Conservation (phyloP, 140 eudicot genomes). For the Cichorium intybus region DNA sequence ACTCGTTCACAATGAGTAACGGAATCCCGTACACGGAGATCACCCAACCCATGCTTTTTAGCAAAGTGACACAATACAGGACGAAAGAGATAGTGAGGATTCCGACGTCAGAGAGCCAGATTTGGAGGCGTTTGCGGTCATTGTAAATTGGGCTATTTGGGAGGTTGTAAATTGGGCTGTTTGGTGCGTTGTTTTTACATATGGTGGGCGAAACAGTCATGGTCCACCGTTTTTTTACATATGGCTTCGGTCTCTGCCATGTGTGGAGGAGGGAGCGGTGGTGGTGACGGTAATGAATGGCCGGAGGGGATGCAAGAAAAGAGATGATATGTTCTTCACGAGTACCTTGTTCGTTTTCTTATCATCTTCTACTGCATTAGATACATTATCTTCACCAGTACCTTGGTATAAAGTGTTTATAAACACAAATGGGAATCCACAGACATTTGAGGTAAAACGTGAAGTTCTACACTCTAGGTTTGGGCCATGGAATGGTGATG, state of each 20-base stretch:
- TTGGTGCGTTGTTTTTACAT: too few relatives aligned
- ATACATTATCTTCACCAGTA: background rate
- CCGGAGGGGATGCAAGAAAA: too few relatives aligned
- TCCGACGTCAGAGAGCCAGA: conserved; percentile 34
- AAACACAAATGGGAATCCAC: background rate
- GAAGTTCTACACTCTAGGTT: background rate
- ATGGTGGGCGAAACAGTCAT: too few relatives aligned
- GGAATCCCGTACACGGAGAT: conserved; percentile 38
- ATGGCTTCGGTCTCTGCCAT: too few relatives aligned
- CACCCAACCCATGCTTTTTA: conserved; percentile 36
- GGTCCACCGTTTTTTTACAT: too few relatives aligned
- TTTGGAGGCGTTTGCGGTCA: conserved; percentile 39
- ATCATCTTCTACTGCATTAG: background rate
- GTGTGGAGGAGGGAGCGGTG: too few relatives aligned
- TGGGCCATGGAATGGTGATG: background rate
- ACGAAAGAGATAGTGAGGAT: conserved; percentile 7
- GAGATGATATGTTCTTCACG: background rate
- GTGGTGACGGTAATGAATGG: too few relatives aligned
- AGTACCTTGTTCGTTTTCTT: background rate
- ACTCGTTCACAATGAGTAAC: conserved; percentile 35
- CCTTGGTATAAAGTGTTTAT: background rate
- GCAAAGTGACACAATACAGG: conserved; percentile 27
- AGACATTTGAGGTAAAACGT: background rate
- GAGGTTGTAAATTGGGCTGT: too few relatives aligned
- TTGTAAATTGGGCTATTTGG: conserved; percentile 42